Conservation (phyloP, 2,329 filamentous ascomycete genomes). For the Cladosporium phlei region DNA sequence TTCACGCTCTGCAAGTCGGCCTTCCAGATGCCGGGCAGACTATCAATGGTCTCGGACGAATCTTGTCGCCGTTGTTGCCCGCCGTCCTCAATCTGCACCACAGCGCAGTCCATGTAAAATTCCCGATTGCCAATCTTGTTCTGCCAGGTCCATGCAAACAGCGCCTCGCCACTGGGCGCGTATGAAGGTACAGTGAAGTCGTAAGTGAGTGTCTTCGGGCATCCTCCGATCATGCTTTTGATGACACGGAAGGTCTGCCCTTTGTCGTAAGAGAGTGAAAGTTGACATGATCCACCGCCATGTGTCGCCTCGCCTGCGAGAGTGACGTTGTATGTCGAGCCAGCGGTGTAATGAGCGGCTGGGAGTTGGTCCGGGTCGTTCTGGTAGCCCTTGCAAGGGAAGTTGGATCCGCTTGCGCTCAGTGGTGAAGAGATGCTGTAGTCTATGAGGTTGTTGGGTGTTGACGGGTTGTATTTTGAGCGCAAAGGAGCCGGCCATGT, state of each 20-base stretch:
- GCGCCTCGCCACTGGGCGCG: conserved; percentile 54
- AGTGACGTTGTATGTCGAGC: conserved; percentile 58
- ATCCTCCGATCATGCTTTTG: conserved; percentile 58
- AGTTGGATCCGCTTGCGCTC: conserved; percentile 56
- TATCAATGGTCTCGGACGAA: conserved; percentile 23
- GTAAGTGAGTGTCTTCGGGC: conserved; percentile 51
- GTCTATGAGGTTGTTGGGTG: conserved; percentile 50
- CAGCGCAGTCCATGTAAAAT: conserved; percentile 83
- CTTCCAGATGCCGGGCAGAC: conserved; percentile 40
- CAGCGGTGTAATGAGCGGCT: conserved; percentile 59
- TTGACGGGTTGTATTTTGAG: conserved; percentile 46
- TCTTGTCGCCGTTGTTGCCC: conserved; percentile 16
- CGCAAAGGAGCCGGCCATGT: conserved; percentile 50
- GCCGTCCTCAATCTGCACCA: conserved; percentile 53
- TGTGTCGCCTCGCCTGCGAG: conserved; percentile 53
- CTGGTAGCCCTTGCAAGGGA: conserved; percentile 70
- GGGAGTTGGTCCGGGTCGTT: conserved; percentile 47
- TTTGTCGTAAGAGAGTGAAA: conserved; percentile 68
- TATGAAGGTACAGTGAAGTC: conserved; percentile 63
- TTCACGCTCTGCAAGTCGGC: conserved; percentile 41
- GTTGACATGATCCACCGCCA: conserved; percentile 69
- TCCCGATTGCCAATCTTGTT: conserved; percentile 62
- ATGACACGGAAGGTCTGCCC: conserved; percentile 67
- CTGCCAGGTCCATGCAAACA: conserved; percentile 65
- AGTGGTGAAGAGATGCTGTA: conserved; percentile 70